Conservation (phyloP, 345 rosid genomes). For the Corchorus olitorius region DNA sequence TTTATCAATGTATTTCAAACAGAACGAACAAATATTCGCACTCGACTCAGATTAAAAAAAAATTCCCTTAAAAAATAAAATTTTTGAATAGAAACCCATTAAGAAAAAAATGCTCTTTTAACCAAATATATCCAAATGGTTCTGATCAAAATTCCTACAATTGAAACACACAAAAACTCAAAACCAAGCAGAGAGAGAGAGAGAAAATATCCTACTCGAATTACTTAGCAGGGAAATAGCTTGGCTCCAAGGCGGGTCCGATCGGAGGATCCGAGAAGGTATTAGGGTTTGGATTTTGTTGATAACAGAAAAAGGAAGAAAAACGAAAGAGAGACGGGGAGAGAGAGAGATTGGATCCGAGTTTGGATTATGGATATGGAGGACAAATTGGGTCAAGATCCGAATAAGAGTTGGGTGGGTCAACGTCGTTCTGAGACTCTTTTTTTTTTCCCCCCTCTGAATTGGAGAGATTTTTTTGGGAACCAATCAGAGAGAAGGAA, state of each 20-base stretch:
- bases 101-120: neutral
- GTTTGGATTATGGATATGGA: constrained; percentile 2
- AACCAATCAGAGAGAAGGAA: neutral
- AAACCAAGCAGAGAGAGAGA: neutral
- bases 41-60: neutral
- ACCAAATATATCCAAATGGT: neutral
- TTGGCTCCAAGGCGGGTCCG: constrained; percentile 5
- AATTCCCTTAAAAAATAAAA: neutral
- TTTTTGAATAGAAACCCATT: neutral
- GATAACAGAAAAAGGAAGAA: neutral
- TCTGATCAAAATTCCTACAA: constrained; percentile 4
- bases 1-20: neutral
- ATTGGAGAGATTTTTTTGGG: neutral
- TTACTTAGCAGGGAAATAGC: neutral
- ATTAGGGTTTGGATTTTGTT: constrained; percentile 12
- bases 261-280: constrained; percentile 17
- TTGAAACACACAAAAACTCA: neutral
- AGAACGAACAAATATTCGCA: neutral
- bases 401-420: constrained; percentile 28
- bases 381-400: constrained; percentile 33
- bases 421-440: neutral
- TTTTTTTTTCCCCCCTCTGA: neutral
- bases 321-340: neutral
- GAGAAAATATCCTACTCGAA: neutral
- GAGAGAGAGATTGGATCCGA: constrained; percentile 8